A percentile compares a stretch with the other conserved stretches of the same genome.
These are phyloP conservation scores for Auricularia sp. DNA, from an alignment of 768 basidiomycete species.

Conservation along the genomic window DNA sequence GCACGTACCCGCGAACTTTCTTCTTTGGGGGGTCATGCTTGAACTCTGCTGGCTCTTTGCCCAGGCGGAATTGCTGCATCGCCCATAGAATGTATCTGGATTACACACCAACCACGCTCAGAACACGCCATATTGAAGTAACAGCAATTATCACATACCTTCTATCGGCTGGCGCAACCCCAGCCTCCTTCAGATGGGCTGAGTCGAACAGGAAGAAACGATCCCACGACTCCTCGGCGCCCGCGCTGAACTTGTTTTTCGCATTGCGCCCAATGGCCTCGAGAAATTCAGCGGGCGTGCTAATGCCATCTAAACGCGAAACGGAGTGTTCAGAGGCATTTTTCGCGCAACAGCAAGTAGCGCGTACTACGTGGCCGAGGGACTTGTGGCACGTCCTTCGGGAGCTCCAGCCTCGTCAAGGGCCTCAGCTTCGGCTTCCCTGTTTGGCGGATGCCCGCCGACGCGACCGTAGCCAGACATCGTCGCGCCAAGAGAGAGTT, in stretches of 20 bases:
- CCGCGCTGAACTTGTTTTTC: slow-evolving; percentile 53
- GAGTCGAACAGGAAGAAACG: slow-evolving; percentile 59
- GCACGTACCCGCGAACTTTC: slow-evolving; percentile 65
- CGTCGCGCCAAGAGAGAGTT: background rate
- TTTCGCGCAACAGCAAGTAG: slow-evolving; percentile 3
- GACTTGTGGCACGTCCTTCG: slow-evolving; percentile 8
- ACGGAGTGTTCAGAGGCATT: background rate
- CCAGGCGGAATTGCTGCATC: slow-evolving; percentile 67
- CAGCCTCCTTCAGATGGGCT: slow-evolving; percentile 50
- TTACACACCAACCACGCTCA: background rate
- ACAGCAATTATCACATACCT: slow-evolving; percentile 35
- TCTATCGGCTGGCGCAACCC: slow-evolving; percentile 57
- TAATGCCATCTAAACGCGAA: slow-evolving; percentile 34
- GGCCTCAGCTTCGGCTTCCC: background rate
- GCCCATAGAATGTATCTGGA: slow-evolving; percentile 76
- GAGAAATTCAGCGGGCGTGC: slow-evolving; percentile 55
- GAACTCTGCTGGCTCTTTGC: slow-evolving; percentile 45
- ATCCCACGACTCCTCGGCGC: slow-evolving; percentile 44
- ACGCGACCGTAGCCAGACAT: background rate
- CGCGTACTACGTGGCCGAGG: slow-evolving; percentile 28
- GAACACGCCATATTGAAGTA: background rate
- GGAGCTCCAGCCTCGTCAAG: background rate
- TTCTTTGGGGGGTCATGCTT: slow-evolving; percentile 60
- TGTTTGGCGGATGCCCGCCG: background rate
- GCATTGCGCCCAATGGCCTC: slow-evolving; percentile 61